Percentiles rank a stretch among this genome's conserved stretches.
phyloP scores from a whole-genome alignment of 169 alveolate species.

The Plasmodium fragile region DNA sequence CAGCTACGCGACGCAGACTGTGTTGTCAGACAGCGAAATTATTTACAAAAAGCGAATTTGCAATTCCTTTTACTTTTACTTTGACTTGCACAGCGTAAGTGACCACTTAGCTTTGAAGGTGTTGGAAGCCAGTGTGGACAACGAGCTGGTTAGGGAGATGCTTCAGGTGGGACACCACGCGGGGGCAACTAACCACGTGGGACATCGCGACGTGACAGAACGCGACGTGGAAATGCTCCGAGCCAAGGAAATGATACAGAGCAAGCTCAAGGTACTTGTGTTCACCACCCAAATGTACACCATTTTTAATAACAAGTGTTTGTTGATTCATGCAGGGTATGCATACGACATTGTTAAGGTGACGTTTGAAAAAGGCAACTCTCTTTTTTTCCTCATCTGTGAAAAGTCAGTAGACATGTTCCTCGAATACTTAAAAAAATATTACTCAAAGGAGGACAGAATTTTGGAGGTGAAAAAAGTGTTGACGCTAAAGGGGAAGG shows the following conservation, averaged over 20 bases:
- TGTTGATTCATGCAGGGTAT: conserved; percentile 40
- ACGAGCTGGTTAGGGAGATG: conserved; percentile 25
- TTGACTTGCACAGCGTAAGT: conserved; percentile 7
- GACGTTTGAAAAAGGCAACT: neutral
- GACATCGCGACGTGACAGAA: neutral
- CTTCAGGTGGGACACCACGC: conserved; percentile 9
- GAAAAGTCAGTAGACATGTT: conserved; percentile 46
- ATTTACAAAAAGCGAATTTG: conserved; percentile 41
- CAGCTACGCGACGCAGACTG: conserved; percentile 65
- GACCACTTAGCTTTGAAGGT: neutral
- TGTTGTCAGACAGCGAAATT: conserved; percentile 69
- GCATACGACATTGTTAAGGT: conserved; percentile 25
- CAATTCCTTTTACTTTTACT: conserved; percentile 65
- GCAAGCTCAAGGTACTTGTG: conserved; percentile 35
- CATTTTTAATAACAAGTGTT: conserved; percentile 61
- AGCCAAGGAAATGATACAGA: conserved; percentile 1
- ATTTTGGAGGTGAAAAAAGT: conserved; percentile 25
- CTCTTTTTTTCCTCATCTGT: conserved; percentile 36
- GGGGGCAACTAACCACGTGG: no score
- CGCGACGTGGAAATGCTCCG: conserved; percentile 9
- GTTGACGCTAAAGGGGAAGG: conserved; percentile 8
- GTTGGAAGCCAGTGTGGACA: neutral
- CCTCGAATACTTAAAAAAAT: conserved; percentile 18
- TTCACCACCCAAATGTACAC: conserved; percentile 75
- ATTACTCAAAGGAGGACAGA: conserved; percentile 4